Base-by-base conservation (phyloP, 768 basidiomycete species). In the Gloeophyllum trabeum region DNA sequence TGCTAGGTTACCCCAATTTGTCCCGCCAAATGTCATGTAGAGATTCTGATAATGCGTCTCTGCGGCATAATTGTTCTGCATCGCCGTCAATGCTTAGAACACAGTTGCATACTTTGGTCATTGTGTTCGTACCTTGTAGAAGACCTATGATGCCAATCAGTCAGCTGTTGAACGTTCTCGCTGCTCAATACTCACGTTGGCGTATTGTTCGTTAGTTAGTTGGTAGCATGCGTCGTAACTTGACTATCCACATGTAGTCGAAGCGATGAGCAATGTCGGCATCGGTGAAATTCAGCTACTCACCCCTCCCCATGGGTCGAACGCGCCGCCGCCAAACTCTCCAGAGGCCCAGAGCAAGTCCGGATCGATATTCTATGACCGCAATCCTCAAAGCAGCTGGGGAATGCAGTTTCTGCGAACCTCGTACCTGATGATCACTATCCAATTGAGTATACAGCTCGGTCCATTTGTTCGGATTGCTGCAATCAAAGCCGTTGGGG, bases 181-280 rank as follows among this genome's bases (percentile, higher is more conserved):
- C n/a, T n/a, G 39, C 60, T 48, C 37, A 59, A 60, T 13, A 56
- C 62, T 26, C 54, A 56, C 54, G 32, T 54, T 54, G 1, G 49
- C 54, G 30, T 54, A 56, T 30, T 55, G 42, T 20, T 50, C 47
- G 34, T 50, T 50, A 3, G 43, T 43, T 10, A 56, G 46, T 20
- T 43, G 30, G 40, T 51, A 55, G 39, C 54, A 56, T 21, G 40
- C 40, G 30, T 54, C 54, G 25, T 56, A 56, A 18, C 54, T 51
- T 14, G 54, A 45, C 50, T 51, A 21, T n/a, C n/a, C n/a, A n/a
- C n/a, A n/a, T n/a, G n/a, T n/a, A n/a, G n/a, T n/a, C n/a, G n/a
- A n/a, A n/a, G n/a, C n/a, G n/a, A n/a, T n/a, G n/a, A n/a, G n/a
- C 14, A 42, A 7, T 35, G 16, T 22, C 41, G 14, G 18, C 13